A percentile compares a stretch with the other conserved stretches of the same genome.
Evolutionary conservation across 164 flowering plant species (phyloP).

Genomic region (Annona squamosa): DNA sequence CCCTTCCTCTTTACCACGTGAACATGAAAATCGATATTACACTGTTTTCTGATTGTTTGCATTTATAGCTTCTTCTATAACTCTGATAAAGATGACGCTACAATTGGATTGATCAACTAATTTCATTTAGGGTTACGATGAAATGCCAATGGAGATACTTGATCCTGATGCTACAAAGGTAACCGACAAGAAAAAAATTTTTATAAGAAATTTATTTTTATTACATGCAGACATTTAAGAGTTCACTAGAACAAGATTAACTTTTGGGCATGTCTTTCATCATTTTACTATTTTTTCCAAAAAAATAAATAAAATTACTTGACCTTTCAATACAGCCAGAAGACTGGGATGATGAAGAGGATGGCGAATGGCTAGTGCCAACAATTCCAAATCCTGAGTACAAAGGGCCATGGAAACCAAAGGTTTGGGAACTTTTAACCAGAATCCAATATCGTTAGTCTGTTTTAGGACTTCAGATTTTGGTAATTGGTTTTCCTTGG

Average conservation of each 20-base stretch:
- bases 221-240: not conserved
- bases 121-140: slow-evolving; percentile 73
- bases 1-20: not conserved
- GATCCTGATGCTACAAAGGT: slow-evolving; percentile 89
- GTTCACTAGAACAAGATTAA: not conserved
- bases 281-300: not conserved
- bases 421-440: slow-evolving; percentile 37
- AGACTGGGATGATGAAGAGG: slow-evolving; percentile 98
- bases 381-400: slow-evolving; percentile 86
- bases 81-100: not conserved
- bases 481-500: not conserved
- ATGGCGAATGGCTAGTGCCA: slow-evolving; percentile 95
- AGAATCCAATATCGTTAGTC: not conserved
- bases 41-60: not conserved
- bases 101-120: not conserved
- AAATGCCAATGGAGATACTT: slow-evolving; percentile 72
- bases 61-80: not conserved
- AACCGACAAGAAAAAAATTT: not conserved
- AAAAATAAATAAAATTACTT: not conserved
- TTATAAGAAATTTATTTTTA: not conserved
- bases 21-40: not conserved
- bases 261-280: not conserved
- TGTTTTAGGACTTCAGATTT: not conserved
- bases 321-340: slow-evolving; percentile 51
- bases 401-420: slow-evolving; percentile 88